phyloP scores from a whole-genome alignment of 2,329 filamentous ascomycete genomes.

The Aspergillus candidus region DNA sequence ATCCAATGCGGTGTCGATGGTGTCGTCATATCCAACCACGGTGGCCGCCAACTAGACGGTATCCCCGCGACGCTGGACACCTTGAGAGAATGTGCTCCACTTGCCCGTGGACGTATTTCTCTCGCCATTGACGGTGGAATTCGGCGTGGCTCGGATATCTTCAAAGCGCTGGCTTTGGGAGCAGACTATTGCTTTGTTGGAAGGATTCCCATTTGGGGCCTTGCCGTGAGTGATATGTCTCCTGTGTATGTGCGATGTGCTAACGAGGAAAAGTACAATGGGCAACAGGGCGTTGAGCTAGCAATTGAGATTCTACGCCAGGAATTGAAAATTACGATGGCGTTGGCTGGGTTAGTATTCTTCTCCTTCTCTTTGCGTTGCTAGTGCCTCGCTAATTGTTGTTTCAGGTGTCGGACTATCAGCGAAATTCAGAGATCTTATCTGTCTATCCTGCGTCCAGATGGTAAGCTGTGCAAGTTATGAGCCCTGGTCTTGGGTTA shows the following conservation, averaged over 20 bases:
- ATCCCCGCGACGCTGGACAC: constrained; percentile 28
- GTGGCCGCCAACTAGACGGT: constrained; percentile 28
- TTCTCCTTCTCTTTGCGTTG: too few species aligned
- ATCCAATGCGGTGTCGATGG: constrained; percentile 25
- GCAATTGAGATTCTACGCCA: constrained; percentile 18
- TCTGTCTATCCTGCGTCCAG: too few species aligned
- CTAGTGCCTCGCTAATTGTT: too few species aligned
- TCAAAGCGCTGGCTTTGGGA: constrained; percentile 25
- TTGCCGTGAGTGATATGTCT: constrained; percentile 17
- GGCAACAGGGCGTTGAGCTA: constrained; percentile 20
- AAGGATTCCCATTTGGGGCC: constrained; percentile 23
- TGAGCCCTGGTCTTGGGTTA: too few species aligned
- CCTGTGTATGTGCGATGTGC: not conserved
- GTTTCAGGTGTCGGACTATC: too few species aligned
- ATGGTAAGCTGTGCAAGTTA: too few species aligned
- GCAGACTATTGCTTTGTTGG: constrained; percentile 21
- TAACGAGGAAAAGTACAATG: constrained; percentile 13
- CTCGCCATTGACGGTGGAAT: constrained; percentile 24
- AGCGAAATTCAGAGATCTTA: too few species aligned
- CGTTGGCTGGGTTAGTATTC: constrained; percentile 15
- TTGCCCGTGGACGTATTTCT: constrained; percentile 21
- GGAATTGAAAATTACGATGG: constrained; percentile 20
- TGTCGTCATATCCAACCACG: constrained; percentile 30
- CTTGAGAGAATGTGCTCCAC: constrained; percentile 14
- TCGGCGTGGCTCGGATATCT: constrained; percentile 22